These are phyloP conservation scores for Diutina pseudorugosa DNA, from an alignment of 1,139 yeast species.

Conservation along the genomic window DNA sequence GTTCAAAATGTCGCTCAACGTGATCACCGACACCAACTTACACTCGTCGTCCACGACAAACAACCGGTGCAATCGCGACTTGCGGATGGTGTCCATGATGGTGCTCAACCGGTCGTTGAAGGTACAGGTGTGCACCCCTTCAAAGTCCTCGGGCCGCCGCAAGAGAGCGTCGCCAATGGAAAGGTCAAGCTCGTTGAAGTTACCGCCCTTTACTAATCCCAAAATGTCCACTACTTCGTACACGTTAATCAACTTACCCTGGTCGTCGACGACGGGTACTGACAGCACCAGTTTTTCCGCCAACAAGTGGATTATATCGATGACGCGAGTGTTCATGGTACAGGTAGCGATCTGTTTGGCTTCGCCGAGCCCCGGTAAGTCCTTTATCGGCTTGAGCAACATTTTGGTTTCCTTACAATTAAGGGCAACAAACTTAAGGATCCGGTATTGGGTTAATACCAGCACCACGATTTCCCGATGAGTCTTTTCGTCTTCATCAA, in stretches of 20 bases:
- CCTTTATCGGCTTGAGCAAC: conserved; percentile 63
- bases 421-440: conserved; percentile 86
- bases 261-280: conserved; percentile 58
- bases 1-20: conserved; percentile 81
- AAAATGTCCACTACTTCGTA: conserved; percentile 95
- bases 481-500: conserved; percentile 88
- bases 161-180: conserved; percentile 94
- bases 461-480: conserved; percentile 90
- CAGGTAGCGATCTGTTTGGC: conserved; percentile 59
- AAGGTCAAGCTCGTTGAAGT: conserved; percentile 79
- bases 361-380: conserved; percentile 51
- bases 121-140: conserved; percentile 96
- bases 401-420: conserved; percentile 92
- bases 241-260: conserved; percentile 69
- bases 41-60: conserved; percentile 85
- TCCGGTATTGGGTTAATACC: conserved; percentile 93
- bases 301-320: conserved; percentile 80
- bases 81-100: conserved; percentile 86
- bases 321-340: conserved; percentile 84
- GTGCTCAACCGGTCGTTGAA: conserved; percentile 78
- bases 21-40: conserved; percentile 67
- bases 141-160: conserved; percentile 92
- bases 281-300: conserved; percentile 77
- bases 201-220: conserved; percentile 88
- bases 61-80: conserved; percentile 82